A percentile compares a stretch with the other conserved stretches of the same genome.
phyloP scores from a whole-genome alignment of 2,329 filamentous ascomycete genomes.

The Basipetospora chlamydospora region DNA sequence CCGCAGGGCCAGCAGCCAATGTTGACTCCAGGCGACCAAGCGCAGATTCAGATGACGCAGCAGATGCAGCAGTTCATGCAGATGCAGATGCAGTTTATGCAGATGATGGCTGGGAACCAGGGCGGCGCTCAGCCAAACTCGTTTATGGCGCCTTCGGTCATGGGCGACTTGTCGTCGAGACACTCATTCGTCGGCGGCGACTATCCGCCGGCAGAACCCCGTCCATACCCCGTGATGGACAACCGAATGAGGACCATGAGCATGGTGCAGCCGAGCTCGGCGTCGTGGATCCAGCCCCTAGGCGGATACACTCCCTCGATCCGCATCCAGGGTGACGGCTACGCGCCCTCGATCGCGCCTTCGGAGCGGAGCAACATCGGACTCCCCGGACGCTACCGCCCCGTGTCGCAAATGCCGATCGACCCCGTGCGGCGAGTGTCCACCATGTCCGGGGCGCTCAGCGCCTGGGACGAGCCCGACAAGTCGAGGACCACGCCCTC shows the following conservation, averaged over 20 bases:
- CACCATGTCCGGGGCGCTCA: conserved; percentile 26
- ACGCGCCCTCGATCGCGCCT: conserved; percentile 83
- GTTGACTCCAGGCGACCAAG: conserved; percentile 51
- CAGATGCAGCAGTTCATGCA: conserved; percentile 83
- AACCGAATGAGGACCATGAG: conserved; percentile 57
- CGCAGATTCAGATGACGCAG: conserved; percentile 66
- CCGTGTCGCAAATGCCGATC: conserved; percentile 54
- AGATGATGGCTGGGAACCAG: conserved; percentile 49
- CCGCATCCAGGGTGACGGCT: conserved; percentile 39
- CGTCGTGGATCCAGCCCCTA: conserved; percentile 39
- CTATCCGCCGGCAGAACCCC: conserved; percentile 28
- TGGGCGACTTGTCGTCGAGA: conserved; percentile 27
- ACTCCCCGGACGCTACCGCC: conserved; percentile 76
- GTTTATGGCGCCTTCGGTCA: conserved; percentile 16
- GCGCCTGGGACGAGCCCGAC: conserved; percentile 14
- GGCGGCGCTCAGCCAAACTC: conserved; percentile 3
- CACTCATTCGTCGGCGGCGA: conserved; percentile 34
- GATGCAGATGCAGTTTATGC: conserved; percentile 92
- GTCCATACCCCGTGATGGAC: conserved; percentile 21
- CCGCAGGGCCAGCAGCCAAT: conserved; percentile 17
- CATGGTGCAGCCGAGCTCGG: conserved; percentile 59
- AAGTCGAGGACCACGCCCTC: conserved; percentile 16
- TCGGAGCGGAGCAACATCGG: conserved; percentile 92
- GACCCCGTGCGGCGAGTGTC: conserved; percentile 12
- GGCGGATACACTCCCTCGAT: conserved; percentile 36